These are phyloP conservation scores for Inga leiocalycina DNA, from an alignment of 306 rosid genomes.

Conservation along the genomic window DNA sequence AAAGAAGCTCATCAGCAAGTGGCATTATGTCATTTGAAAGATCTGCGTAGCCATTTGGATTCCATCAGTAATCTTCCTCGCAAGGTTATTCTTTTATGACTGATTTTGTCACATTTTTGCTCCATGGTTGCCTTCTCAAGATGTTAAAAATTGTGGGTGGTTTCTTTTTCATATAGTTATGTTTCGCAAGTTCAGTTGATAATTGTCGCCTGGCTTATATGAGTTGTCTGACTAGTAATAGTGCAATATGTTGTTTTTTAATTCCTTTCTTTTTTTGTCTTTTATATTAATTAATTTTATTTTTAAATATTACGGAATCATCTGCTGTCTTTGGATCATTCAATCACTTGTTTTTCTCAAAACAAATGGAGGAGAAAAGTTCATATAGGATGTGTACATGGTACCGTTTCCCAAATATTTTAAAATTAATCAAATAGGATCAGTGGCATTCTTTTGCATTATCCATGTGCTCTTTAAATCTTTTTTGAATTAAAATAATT, in stretches of 20 bases:
- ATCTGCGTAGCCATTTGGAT: constrained; percentile 83
- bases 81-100: constrained; percentile 62
- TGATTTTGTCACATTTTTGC: constrained; percentile 32
- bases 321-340: constrained; percentile 18
- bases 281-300: constrained; percentile 3
- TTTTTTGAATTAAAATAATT: constrained; percentile 22
- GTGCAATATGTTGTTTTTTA: constrained; percentile 21
- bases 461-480: constrained; percentile 5
- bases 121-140: constrained; percentile 31
- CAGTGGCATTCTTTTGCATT: constrained; percentile 26
- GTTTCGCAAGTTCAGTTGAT: constrained; percentile 12
- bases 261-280: constrained; percentile 20
- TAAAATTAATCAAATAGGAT: constrained; percentile 1
- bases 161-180: constrained; percentile 33
- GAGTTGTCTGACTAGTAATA: background rate
- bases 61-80: constrained; percentile 80
- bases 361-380: constrained; percentile 20
- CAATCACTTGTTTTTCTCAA: constrained; percentile 6
- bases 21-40: constrained; percentile 74
- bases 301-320: background rate
- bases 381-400: constrained; percentile 21
- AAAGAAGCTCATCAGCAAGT: constrained; percentile 52
- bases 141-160: constrained; percentile 32
- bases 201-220: constrained; percentile 7
- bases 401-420: background rate